Evolutionary conservation across 192 early-diverging fungal genomes (phyloP).

Genomic region (Coemansia sp.): DNA sequence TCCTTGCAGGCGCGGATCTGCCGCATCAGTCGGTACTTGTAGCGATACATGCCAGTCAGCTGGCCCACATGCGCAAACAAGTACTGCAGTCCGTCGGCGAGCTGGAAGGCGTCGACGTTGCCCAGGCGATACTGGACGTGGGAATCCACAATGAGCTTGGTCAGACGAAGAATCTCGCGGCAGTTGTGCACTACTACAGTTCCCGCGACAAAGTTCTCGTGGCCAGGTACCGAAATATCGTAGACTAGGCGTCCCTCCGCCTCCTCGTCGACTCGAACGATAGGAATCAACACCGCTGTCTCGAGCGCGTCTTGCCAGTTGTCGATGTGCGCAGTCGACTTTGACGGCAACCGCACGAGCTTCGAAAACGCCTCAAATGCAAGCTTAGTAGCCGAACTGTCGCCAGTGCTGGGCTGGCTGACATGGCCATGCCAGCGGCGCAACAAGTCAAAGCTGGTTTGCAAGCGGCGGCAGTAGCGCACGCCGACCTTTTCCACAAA

Average conservation of each 20-base stretch:
- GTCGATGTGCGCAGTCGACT: neutral
- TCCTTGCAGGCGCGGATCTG: slow-evolving; percentile 97
- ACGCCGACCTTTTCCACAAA: slow-evolving; percentile 43
- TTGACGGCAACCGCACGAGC: slow-evolving; percentile 13
- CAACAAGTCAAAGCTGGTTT: slow-evolving; percentile 20
- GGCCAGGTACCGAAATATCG: slow-evolving; percentile 54
- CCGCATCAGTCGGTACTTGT: slow-evolving; percentile 97
- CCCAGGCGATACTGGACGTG: slow-evolving; percentile 98
- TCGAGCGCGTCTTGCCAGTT: slow-evolving; percentile 2
- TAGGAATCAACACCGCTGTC: slow-evolving; percentile 31
- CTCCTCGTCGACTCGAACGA: slow-evolving; percentile 18
- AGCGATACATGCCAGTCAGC: slow-evolving; percentile 99
- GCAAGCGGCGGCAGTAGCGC: slow-evolving; percentile 36
- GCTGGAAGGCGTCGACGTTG: slow-evolving; percentile 98
- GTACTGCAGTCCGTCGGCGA: slow-evolving; percentile 98
- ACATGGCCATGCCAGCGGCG: slow-evolving; percentile 44
- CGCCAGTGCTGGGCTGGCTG: neutral
- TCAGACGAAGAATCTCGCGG: slow-evolving; percentile 95
- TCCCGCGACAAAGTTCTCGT: slow-evolving; percentile 58
- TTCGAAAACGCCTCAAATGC: slow-evolving; percentile 21
- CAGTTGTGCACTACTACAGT: slow-evolving; percentile 59
- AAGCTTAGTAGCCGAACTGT: neutral
- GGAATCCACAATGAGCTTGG: slow-evolving; percentile 95
- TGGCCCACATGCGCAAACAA: slow-evolving; percentile 99
- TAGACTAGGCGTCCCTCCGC: slow-evolving; percentile 35